Evolutionary conservation across 2,329 filamentous ascomycete genomes (phyloP).

Genomic region (Purpureocillium lavendulum): DNA sequence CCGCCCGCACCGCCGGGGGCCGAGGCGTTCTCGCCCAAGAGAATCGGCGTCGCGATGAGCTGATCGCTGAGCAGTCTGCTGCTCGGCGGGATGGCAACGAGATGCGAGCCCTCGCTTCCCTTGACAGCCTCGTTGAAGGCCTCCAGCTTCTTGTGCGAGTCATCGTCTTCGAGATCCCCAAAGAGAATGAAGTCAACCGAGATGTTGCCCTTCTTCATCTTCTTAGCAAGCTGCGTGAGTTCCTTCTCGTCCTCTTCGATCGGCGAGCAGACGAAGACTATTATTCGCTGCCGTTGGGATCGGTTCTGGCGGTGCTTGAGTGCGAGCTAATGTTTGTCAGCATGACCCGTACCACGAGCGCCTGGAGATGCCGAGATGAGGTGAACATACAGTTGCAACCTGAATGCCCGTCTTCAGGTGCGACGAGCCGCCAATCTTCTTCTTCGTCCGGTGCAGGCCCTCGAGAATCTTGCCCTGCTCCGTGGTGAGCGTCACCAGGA

Average conservation of each 20-base stretch:
- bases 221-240: slow-evolving; percentile 82
- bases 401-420: slow-evolving; percentile 92
- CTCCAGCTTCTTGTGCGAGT: slow-evolving; percentile 82
- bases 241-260: slow-evolving; percentile 85
- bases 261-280: slow-evolving; percentile 92
- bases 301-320: slow-evolving; percentile 98
- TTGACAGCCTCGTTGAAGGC: slow-evolving; percentile 93
- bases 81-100: slow-evolving; percentile 84
- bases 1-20: slow-evolving; percentile 47
- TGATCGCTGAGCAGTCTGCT: slow-evolving; percentile 89
- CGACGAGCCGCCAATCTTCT: slow-evolving; percentile 82
- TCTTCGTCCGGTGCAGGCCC: slow-evolving; percentile 78
- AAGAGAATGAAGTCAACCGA: slow-evolving; percentile 93
- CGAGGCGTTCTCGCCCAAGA: slow-evolving; percentile 69
- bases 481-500: slow-evolving; percentile 90
- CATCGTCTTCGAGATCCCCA: slow-evolving; percentile 85
- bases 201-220: slow-evolving; percentile 97
- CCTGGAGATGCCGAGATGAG: no score
- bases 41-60: slow-evolving; percentile 79
- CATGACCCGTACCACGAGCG: neutral
- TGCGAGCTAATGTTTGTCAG: slow-evolving; percentile 57
- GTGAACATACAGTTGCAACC: slow-evolving; percentile 78
- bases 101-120: slow-evolving; percentile 80
- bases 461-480: slow-evolving; percentile 95
- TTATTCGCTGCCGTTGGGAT: slow-evolving; percentile 90